Evolutionary conservation across 345 rosid genomes (phyloP), one percentile per base, ranked within the genome.

Genomic region (Brassica juncea): DNA sequence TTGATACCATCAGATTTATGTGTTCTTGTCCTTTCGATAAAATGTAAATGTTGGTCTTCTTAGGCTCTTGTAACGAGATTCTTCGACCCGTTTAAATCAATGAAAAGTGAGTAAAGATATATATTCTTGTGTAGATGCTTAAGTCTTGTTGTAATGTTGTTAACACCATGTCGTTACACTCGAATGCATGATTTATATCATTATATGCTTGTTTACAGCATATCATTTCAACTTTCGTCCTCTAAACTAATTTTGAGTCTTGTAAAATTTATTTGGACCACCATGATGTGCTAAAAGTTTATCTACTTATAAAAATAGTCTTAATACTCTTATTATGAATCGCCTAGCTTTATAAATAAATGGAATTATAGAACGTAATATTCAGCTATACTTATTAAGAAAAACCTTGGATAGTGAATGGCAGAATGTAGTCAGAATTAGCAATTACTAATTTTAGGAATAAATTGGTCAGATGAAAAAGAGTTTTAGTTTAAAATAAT

Each of bases 141-240:
- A 21, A 34, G 61, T 59, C 4, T 44, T 73, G 32, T 23, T 59
- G 78, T 79, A 73, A 61, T 61, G 66, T 67, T 68, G 82, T 49
- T 61, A 44, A 79, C 74, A 79, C 68, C 34, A 68, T 79, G 73
- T 79, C 78, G 32, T 67, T 66, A 66, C 12, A 49, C 81, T 63
- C 34, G 49, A 63, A 39, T 52, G 21, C 59, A 23, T 75, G 54
- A 10, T 16, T 25, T 44, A 30, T 4, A 30, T 30, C 8, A 5
- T 5, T 6, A 16, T 28, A 52, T n/a, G 47, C 7, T 35, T 66
- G 3, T 65, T 63, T 63, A 74, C 61, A n/a, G 4, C 42, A 57
- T 66, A 39, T 39, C 28, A 37, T 55, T 55, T 35, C 30, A 55
- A 55, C 55, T 66, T 35, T 55, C 67, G 49, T 58, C 30, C 58